Conservation (phyloP, 2,329 filamentous ascomycete genomes). For the Dactylellina drechsleri region DNA sequence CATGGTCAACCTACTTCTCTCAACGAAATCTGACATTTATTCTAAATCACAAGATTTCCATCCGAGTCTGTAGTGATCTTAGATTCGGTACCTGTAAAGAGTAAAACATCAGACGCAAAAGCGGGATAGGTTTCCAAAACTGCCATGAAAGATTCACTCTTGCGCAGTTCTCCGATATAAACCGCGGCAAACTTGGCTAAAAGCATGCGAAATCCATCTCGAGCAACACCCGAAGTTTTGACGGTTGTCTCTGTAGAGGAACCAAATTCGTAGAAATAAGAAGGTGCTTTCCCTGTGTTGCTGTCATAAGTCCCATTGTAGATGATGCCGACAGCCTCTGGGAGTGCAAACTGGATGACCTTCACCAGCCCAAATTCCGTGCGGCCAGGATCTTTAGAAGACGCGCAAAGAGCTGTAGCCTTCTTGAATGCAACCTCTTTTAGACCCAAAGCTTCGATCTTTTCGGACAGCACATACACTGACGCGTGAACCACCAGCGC, state of each 20-base stretch:
- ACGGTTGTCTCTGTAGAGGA: background rate
- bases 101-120: slow-evolving; percentile 29
- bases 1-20: too few species aligned
- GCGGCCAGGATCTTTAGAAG: background rate
- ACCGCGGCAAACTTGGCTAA: slow-evolving; percentile 35
- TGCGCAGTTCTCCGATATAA: slow-evolving; percentile 24
- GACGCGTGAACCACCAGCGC: slow-evolving; percentile 31
- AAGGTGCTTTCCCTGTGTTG: slow-evolving; percentile 27
- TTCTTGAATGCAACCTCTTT: slow-evolving; percentile 41
- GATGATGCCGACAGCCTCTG: slow-evolving; percentile 31
- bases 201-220: slow-evolving; percentile 45
- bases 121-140: slow-evolving; percentile 19
- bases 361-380: slow-evolving; percentile 1
- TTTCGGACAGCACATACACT: slow-evolving; percentile 43
- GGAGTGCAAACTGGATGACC: slow-evolving; percentile 27
- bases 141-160: slow-evolving; percentile 35
- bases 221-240: background rate
- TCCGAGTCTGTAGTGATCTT: slow-evolving; percentile 12
- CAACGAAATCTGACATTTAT: background rate
- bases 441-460: slow-evolving; percentile 35
- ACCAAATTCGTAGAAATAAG: background rate
- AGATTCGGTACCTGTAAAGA: slow-evolving; percentile 14
- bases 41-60: slow-evolving; percentile 19
- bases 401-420: slow-evolving; percentile 25
- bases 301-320: slow-evolving; percentile 34